Evolutionary conservation across 805 yeast species (phyloP), one percentile per base, ranked within the genome.

Genomic region (Kodamaea kaohsiungensis): DNA sequence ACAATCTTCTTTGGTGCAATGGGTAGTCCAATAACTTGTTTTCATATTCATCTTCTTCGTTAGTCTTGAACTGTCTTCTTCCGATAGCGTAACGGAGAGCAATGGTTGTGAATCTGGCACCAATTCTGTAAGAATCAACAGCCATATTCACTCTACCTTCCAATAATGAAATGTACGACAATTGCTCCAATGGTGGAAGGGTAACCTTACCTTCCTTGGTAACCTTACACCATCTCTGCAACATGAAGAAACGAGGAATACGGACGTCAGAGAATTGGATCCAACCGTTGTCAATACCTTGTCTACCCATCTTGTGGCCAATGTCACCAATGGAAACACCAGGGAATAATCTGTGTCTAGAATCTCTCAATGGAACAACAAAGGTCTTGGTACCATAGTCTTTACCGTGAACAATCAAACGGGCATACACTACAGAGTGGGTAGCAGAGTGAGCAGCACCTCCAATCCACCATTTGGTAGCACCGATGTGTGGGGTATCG

Each of bases 401-500:
- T 58, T 72, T 63, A 52, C 79, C 79, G 56, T 73, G 66, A 51
- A 76, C 76, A 53, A 73, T 67, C 54, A 76, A 73, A 56, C 80
- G 68, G 48, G 79, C 80, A 56, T 76, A 76, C 51, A 65, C 65
- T 18, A 72, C 55, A 43, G 71, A 62, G 60, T 76, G 80, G 17
- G 80, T 76, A 27, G 80, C 71, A 9, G 79, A 75, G 57, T 76
- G 80, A 35, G 80, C 80, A 53, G 80, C 80, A 54, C 80, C 80
- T 40, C 80, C 80, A 55, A 76, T 76, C 80, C 80, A 76, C 80
- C 80, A 76, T 62, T 76, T 76, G 57, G 80, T 76, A 46, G 80
- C 80, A 56, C 80, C 79, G 56, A 76, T 70, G 59, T 76, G 79
- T 5, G 80, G 80, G 30, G 80, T 76, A 65, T 73, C 73, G 57